These are phyloP conservation scores for Hypericum perforatum DNA, from an alignment of 345 rosid species.

Conservation along the genomic window DNA sequence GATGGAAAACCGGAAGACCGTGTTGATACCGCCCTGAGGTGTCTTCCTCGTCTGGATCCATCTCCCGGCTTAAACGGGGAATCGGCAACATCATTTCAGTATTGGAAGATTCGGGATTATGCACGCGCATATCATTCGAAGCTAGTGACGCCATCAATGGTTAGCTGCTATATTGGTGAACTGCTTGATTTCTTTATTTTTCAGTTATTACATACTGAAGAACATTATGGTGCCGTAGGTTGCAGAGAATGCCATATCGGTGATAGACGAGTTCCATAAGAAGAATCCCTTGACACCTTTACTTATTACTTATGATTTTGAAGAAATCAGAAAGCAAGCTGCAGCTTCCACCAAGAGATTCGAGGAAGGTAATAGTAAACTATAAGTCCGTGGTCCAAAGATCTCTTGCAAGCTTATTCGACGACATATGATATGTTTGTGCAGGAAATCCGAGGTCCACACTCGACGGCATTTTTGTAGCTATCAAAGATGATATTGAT, in stretches of 20 bases:
- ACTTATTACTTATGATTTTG: slow-evolving; percentile 48
- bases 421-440: not conserved
- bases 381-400: not conserved
- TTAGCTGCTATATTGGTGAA: slow-evolving; percentile 17
- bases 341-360: slow-evolving; percentile 73
- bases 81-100: slow-evolving; percentile 36
- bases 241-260: slow-evolving; percentile 46
- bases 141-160: slow-evolving; percentile 59
- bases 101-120: slow-evolving; percentile 88
- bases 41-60: slow-evolving; percentile 58
- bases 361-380: slow-evolving; percentile 45
- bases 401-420: no score
- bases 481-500: slow-evolving; percentile 85
- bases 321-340: slow-evolving; percentile 65
- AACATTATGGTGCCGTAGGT: slow-evolving; percentile 36
- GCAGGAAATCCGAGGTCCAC: slow-evolving; percentile 70
- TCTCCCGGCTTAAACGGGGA: slow-evolving; percentile 32
- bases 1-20: slow-evolving; percentile 56
- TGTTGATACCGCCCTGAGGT: slow-evolving; percentile 52
- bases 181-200: not conserved
- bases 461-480: slow-evolving; percentile 76
- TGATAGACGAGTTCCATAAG: slow-evolving; percentile 42
- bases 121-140: slow-evolving; percentile 70
- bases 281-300: slow-evolving; percentile 54
- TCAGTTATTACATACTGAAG: not conserved